These are phyloP conservation scores for Yamadazyma akitaensis DNA, from an alignment of 805 yeast genomes.

Conservation along the genomic window DNA sequence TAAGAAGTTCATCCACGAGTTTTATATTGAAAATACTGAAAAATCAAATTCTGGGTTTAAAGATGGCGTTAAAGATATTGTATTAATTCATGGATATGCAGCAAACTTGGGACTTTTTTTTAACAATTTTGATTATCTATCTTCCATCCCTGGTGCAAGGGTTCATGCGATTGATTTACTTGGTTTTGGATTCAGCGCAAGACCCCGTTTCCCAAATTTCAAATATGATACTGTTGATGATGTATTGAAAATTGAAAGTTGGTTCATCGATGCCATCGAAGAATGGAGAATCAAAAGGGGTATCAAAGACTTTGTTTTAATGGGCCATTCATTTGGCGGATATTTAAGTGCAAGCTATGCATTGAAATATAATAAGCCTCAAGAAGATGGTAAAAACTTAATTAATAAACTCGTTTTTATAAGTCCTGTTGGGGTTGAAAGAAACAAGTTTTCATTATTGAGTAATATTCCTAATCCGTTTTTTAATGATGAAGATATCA, in stretches of 20 bases:
- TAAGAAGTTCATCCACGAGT: constrained; percentile 70
- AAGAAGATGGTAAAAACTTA: constrained; percentile 21
- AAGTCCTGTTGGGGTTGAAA: constrained; percentile 44
- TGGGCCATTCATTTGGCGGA: constrained; percentile 47
- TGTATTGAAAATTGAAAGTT: constrained; percentile 35
- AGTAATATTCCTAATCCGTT: constrained; percentile 16
- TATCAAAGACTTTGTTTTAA: constrained; percentile 31
- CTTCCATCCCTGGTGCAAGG: constrained; percentile 49
- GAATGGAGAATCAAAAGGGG: constrained; percentile 39
- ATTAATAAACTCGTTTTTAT: constrained; percentile 38
- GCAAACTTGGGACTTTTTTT: constrained; percentile 84
- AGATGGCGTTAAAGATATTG: constrained; percentile 44
- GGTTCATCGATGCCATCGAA: constrained; percentile 43
- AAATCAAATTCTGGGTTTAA: constrained; percentile 5
- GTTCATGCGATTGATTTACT: constrained; percentile 69
- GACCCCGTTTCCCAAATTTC: constrained; percentile 45
- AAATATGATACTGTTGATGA: constrained; percentile 30
- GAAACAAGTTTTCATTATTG: constrained; percentile 29
- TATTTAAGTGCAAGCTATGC: constrained; percentile 43
- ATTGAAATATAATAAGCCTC: constrained; percentile 35
- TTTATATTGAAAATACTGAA: constrained; percentile 52
- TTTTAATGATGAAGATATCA: constrained; percentile 10
- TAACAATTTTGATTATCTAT: constrained; percentile 55
- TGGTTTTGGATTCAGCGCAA: constrained; percentile 68
- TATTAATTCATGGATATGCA: constrained; percentile 89